Evolutionary conservation across 2,329 filamentous ascomycete genomes (phyloP).

Genomic region (Berkeleyomyces rouxiae): DNA sequence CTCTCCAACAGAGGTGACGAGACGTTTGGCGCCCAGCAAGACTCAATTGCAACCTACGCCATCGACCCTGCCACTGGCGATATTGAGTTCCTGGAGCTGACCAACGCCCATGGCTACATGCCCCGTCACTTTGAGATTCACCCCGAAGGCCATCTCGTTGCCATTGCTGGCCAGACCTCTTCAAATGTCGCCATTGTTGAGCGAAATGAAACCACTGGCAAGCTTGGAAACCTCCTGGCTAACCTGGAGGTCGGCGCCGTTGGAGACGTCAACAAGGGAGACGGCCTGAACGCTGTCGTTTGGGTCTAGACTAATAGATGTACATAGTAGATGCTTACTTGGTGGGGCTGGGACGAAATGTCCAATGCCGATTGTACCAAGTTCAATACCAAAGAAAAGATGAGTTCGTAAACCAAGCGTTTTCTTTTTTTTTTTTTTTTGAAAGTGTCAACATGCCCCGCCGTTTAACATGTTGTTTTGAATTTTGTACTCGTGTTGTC

Average conservation of each 20-base stretch:
- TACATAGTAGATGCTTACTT: not conserved
- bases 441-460: not conserved
- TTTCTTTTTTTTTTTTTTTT: not conserved
- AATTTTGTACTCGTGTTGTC: not conserved
- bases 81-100: slow-evolving; percentile 35
- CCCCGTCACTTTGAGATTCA: slow-evolving; percentile 49
- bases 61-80: slow-evolving; percentile 30
- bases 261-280: slow-evolving; percentile 27
- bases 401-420: not conserved
- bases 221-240: slow-evolving; percentile 32
- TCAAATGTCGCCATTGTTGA: slow-evolving; percentile 40
- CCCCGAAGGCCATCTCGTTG: slow-evolving; percentile 39
- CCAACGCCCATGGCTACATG: slow-evolving; percentile 39
- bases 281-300: slow-evolving; percentile 31
- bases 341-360: not conserved
- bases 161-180: slow-evolving; percentile 45
- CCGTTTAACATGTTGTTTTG: not conserved
- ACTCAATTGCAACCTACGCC: slow-evolving; percentile 37
- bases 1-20: slow-evolving; percentile 46
- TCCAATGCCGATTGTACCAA: not conserved
- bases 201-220: slow-evolving; percentile 37
- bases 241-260: slow-evolving; percentile 25
- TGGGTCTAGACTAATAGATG: slow-evolving; percentile 20
- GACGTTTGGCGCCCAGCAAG: slow-evolving; percentile 35
- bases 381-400: not conserved